These are phyloP conservation scores for Diutina sp. DNA, from an alignment of 1,139 yeast species.

Conservation along the genomic window DNA sequence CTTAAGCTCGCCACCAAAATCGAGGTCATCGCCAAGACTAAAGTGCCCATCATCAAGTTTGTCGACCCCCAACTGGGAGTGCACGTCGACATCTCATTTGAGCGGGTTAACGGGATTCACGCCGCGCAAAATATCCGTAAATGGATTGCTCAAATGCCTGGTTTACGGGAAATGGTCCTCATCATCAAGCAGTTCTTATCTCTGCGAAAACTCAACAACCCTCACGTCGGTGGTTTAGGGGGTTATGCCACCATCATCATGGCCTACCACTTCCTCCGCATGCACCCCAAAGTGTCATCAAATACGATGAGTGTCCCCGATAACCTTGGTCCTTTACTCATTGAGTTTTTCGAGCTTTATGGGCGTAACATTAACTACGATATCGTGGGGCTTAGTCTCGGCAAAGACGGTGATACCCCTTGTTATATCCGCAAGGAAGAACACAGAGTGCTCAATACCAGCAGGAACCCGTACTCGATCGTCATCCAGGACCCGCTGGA, in stretches of 20 bases:
- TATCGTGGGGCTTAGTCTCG: conserved; percentile 53
- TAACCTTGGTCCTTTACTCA: conserved; percentile 76
- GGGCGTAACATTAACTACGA: conserved; percentile 89
- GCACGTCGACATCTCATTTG: conserved; percentile 87
- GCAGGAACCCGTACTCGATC: conserved; percentile 48
- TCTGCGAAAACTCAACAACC: conserved; percentile 72
- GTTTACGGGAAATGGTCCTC: conserved; percentile 72
- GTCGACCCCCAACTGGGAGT: conserved; percentile 62
- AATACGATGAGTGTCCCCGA: conserved; percentile 54
- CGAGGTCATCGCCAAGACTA: conserved; percentile 83
- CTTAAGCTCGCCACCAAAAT: conserved; percentile 56
- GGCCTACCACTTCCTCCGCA: conserved; percentile 65
- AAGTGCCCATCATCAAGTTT: conserved; percentile 92
- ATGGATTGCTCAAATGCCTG: conserved; percentile 70
- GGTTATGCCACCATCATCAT: conserved; percentile 88
- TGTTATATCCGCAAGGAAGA: conserved; percentile 45
- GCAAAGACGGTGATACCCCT: conserved; percentile 32
- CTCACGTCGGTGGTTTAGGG: conserved; percentile 94
- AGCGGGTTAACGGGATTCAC: conserved; percentile 70
- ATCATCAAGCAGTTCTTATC: conserved; percentile 80
- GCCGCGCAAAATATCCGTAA: conserved; percentile 72
- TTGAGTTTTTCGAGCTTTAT: conserved; percentile 91
- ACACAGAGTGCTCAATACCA: conserved; percentile 41
- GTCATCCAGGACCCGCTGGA: conserved; percentile 92
- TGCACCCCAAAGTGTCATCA: conserved; percentile 72